phyloP scores from a whole-genome alignment of 192 early-diverging fungal genomes.

The Backusella westeae region DNA sequence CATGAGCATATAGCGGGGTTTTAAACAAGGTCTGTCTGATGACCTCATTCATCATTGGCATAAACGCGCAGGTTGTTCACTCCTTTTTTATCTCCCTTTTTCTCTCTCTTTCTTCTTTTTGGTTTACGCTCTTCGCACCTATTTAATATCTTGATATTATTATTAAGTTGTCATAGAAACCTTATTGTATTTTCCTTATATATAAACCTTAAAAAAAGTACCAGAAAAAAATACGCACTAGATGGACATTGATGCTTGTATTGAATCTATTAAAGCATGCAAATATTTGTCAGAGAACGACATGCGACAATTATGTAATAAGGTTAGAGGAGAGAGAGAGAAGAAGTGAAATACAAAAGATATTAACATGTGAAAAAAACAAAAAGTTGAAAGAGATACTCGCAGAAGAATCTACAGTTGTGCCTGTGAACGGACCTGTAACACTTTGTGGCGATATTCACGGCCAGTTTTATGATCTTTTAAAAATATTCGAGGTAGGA shows the following conservation, averaged over 20 bases:
- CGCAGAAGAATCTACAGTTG: slow-evolving; percentile 97
- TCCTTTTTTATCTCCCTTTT: background rate
- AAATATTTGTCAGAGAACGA: slow-evolving; percentile 91
- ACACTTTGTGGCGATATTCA: slow-evolving; percentile 98
- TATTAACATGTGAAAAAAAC: background rate
- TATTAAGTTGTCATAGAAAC: background rate
- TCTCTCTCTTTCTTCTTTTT: background rate
- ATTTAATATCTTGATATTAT: background rate
- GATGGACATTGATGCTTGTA: slow-evolving; percentile 78
- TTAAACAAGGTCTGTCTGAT: background rate
- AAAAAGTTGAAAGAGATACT: slow-evolving; percentile 86
- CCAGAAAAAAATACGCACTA: background rate
- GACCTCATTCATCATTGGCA: slow-evolving; percentile 2
- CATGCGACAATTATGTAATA: slow-evolving; percentile 95
- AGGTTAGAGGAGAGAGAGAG: slow-evolving; percentile 49
- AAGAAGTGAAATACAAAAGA: background rate
- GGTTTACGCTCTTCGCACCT: background rate
- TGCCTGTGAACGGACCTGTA: slow-evolving; percentile 90
- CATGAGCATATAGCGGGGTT: background rate
- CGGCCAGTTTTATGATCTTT: slow-evolving; percentile 94
- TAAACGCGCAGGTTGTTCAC: slow-evolving; percentile 1
- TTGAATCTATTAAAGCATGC: slow-evolving; percentile 86
- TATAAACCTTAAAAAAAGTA: background rate
- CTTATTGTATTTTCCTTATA: background rate
- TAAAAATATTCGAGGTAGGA: slow-evolving; percentile 93